Base-by-base conservation (phyloP, 1,284 basidiomycete species). In the Caloboletus inedulis region DNA sequence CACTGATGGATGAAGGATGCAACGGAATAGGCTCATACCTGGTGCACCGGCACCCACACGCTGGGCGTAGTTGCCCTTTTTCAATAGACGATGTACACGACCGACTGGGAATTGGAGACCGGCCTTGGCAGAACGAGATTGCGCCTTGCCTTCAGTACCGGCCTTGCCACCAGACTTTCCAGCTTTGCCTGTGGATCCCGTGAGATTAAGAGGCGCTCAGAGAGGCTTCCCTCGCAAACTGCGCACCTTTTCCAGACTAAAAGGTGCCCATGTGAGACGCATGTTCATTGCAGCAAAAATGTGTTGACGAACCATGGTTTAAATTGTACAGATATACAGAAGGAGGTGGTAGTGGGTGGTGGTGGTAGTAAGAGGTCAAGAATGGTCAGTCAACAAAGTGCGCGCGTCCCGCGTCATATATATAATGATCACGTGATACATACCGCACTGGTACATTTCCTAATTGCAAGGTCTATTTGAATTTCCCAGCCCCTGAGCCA, bases 51-150 rank as follows among this genome's bases (percentile, higher is more conserved):
- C 84, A 74, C 87, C 87, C 55, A 90, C 78, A 72, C 87, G 85
- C 68, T 85, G 82, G 49, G 86, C 87, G 59, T 91, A 91, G 80
- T 92, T 91, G 59, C 88, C 89, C 75, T 84, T 84, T 80, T 90
- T 90, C 68, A 92, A 74, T 49, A 89, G 81, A 80, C 91, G 84
- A 74, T 94, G 91, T 69, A 94, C 91, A 88, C 91, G 91, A 80
- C 91, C 91, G 64, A 94, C 91, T 54, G 90, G 91, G 78, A 92
- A 88, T 70, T 83, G 82, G 55, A 86, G 78, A 57, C 82, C 82
- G 53, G 82, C 82, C 74, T 86, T 87, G 69, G 82, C 77, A 46
- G 91, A 93, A 67, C 91, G 88, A 46, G 91, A 91, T 67, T 86
- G 78, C 9, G 82, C 73, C 65, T 85, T 85, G 53, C 73, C 73